Evolutionary conservation across 148 eudicot species (phyloP), one percentile per base, ranked within the genome.

Genomic region (Cornus kousa): DNA sequence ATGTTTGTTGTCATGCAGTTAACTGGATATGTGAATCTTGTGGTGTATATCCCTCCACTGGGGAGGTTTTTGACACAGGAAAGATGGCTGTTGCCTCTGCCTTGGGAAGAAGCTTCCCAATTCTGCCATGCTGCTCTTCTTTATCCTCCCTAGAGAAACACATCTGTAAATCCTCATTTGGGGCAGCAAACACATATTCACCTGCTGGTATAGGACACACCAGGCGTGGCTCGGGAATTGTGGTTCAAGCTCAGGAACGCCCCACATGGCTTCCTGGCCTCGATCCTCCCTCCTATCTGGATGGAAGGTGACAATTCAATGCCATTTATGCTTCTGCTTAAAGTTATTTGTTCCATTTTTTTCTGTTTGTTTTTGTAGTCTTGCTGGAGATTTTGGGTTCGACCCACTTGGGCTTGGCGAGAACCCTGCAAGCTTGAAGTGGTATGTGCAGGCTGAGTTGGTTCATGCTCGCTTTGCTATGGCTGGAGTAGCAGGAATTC

Each of bases 401-500:
- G 98, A 95, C 78, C 97, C 98, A 3, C 97, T 95, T 39, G 97
- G 91, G 70, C 88, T 95, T n/a, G 98, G 98, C 6, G 98, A 95
- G 80, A 96, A 93, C 72, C 97, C 95, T 8, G 88, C 79, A 77
- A 91, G 91, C 87, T 88, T 95, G 86, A 95, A 82, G 81, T 95
- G 98, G 98, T 95, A 90, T 85, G 96, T 95, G 82, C 98, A 95
- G 68, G 98, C 98, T 0, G 98, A 95, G 81, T 74, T 95, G 82
- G 94, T 95, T 79, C 98, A 95, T 88, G 84, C 91, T 73, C 97
- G 96, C 46, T 95, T 93, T 28, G 97, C 98, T 71, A 95, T 95
- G 98, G 97, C 94, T 55, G 98, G 98, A 72, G 92, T 95, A 78
- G 97, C 98, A 83, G 98, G 98, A 55, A 95, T 93, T 83, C 97